Evolutionary conservation across 345 rosid species (phyloP), one percentile per base, ranked within the genome.

Genomic region (Aegle marmelos): DNA sequence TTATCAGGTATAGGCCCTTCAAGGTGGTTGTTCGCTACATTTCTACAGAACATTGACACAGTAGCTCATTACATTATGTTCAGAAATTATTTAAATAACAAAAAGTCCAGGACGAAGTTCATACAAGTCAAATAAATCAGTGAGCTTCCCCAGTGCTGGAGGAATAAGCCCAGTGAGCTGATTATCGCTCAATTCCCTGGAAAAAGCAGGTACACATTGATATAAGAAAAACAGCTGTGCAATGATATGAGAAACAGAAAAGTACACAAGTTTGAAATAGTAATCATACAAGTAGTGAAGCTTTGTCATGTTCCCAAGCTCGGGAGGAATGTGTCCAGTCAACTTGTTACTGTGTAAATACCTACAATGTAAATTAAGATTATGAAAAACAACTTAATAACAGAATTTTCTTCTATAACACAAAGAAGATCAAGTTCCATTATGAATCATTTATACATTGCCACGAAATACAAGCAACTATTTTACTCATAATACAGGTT

Each of bases 261-360:
- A 70, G 54, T 24, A 7, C 30, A 61, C 3, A 56, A 45, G 19
- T 16, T 28, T 17, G 62, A 27, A 27, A 66, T 59, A 36, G 63
- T 30, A 69, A 10, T 39, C 89, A 2, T 90, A 96, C 99, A 96
- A 79, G 91, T 96, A 96, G 82, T 92, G 97, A 74, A 96, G 97
- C 83, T 88, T 92, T 16, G 98, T 88, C 99, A 96, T 96, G 85
- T 96, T 94, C 79, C 98, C 98, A 22, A 94, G 95, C 89, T 94
- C 98, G 0, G 97, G 94, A 60, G 97, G 99, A 80, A 96, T 90
- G 22, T 88, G 74, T 83, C 97, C 98, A 9, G 92, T 87, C 79
- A 96, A 86, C 88, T 83, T 90, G 86, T 96, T 96, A 39, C 91
- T 83, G 60, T 94, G 94, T 86, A 96, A 85, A 81, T 96, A 96